Percentiles rank a stretch among this genome's conserved stretches.
Evolutionary conservation across 305 asterid genomes (phyloP).

Genomic region (Rubia tinctorum): DNA sequence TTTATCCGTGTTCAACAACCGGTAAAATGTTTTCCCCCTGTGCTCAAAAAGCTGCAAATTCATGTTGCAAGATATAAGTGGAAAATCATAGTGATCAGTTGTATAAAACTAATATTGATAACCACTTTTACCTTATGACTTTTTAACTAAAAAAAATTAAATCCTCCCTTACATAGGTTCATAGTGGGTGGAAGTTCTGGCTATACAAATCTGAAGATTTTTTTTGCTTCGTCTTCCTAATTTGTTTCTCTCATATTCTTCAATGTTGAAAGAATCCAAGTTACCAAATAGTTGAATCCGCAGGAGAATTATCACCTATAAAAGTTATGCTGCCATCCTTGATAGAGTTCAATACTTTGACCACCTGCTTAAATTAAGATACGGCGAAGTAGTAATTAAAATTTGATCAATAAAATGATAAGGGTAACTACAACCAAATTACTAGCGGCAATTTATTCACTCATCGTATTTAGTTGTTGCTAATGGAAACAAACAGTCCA

Average conservation of each 20-base stretch:
- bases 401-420: not conserved
- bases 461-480: too few relatives aligned
- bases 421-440: not conserved
- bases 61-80: not conserved
- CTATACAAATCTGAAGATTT: not conserved
- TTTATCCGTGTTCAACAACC: too few relatives aligned
- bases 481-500: not conserved
- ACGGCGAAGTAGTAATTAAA: not conserved
- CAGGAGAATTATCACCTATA: not conserved
- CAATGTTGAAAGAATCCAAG: not conserved
- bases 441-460: not conserved
- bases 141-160: too few relatives aligned
- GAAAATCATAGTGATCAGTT: not conserved
- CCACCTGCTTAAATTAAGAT: not conserved
- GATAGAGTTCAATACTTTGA: not conserved
- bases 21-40: too few relatives aligned
- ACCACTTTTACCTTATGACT: not conserved
- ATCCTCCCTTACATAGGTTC: not conserved
- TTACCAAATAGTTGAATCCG: constrained; percentile 1
- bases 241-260: not conserved
- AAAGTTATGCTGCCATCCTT: constrained; percentile 6
- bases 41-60: too few relatives aligned
- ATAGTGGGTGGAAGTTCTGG: not conserved
- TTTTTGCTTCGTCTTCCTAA: not conserved
- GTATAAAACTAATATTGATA: not conserved